Evolutionary conservation across 2,329 filamentous ascomycete species (phyloP).

Genomic region (Juglanconis juglandina): DNA sequence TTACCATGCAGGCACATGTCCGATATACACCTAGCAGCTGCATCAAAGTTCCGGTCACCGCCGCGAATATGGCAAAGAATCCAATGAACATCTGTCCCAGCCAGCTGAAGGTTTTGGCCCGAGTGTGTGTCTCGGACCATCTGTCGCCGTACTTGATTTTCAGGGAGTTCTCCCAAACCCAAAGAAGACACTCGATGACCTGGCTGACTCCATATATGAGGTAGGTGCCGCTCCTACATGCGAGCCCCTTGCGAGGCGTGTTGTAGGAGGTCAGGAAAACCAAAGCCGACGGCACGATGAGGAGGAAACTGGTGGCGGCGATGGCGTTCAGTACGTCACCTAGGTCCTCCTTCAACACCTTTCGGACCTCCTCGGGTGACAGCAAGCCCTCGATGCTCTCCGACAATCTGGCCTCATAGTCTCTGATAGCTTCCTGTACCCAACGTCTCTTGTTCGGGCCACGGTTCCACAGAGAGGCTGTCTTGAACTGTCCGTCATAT

Average conservation of each 20-base stretch:
- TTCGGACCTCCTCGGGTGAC: not conserved
- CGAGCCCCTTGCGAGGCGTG: conserved; percentile 24
- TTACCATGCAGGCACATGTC: conserved; percentile 21
- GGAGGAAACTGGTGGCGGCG: not conserved
- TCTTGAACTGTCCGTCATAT: conserved; percentile 16
- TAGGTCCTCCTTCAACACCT: not conserved
- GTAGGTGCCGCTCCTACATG: conserved; percentile 24
- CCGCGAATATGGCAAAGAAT: conserved; percentile 32
- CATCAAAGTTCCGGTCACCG: conserved; percentile 24
- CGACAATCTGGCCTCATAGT: not conserved
- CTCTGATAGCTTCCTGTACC: conserved; percentile 6
- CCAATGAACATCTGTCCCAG: conserved; percentile 29
- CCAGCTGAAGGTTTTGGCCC: conserved; percentile 27
- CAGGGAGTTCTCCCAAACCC: conserved; percentile 27
- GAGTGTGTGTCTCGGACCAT: conserved; percentile 25
- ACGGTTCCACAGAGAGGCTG: conserved; percentile 31
- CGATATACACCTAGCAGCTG: conserved; percentile 26
- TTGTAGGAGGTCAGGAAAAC: conserved; percentile 33
- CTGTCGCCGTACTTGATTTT: conserved; percentile 24
- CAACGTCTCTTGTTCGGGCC: conserved; percentile 19
- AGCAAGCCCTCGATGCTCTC: not conserved
- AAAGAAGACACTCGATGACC: conserved; percentile 28
- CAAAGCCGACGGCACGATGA: conserved; percentile 24
- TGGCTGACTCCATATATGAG: conserved; percentile 27
- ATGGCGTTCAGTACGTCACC: not conserved